Evolutionary conservation across 441 rosid genomes (phyloP).

Genomic region (Kokia cookei): DNA sequence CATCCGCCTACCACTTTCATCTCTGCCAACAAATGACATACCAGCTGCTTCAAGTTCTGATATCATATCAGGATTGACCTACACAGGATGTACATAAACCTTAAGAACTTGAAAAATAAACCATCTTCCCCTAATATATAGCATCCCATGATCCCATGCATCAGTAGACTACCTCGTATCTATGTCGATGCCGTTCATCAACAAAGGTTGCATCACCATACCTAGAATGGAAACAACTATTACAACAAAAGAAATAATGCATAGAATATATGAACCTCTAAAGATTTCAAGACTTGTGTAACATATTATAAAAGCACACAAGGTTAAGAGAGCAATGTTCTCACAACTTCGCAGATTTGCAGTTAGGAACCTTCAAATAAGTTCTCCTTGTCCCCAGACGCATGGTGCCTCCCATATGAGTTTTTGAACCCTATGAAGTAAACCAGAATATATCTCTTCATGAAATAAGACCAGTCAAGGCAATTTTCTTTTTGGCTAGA

Average conservation of each 20-base stretch:
- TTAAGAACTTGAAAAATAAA: neutral
- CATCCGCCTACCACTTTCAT: slow-evolving; percentile 84
- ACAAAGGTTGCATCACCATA: slow-evolving; percentile 58
- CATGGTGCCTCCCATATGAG: slow-evolving; percentile 97
- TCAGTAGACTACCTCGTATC: slow-evolving; percentile 61
- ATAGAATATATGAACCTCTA: neutral
- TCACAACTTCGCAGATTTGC: slow-evolving; percentile 80
- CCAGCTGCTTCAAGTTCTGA: slow-evolving; percentile 67
- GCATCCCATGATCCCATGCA: neutral
- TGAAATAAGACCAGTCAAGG: neutral
- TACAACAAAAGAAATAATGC: neutral
- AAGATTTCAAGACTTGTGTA: neutral
- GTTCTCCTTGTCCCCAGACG: slow-evolving; percentile 89
- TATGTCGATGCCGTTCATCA: slow-evolving; percentile 89
- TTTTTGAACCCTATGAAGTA: slow-evolving; percentile 62
- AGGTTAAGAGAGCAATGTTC: slow-evolving; percentile 9
- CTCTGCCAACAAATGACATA: slow-evolving; percentile 76
- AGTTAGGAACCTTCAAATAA: slow-evolving; percentile 54
- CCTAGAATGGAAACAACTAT: slow-evolving; percentile 21
- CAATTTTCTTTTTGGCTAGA: neutral
- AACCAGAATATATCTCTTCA: neutral
- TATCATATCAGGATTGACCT: slow-evolving; percentile 89
- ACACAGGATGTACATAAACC: slow-evolving; percentile 5
- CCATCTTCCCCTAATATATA: neutral
- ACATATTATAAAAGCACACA: neutral